These are phyloP conservation scores for Pseudotulostoma volvatum DNA, from an alignment of 495 filamentous ascomycete species.

Conservation along the genomic window DNA sequence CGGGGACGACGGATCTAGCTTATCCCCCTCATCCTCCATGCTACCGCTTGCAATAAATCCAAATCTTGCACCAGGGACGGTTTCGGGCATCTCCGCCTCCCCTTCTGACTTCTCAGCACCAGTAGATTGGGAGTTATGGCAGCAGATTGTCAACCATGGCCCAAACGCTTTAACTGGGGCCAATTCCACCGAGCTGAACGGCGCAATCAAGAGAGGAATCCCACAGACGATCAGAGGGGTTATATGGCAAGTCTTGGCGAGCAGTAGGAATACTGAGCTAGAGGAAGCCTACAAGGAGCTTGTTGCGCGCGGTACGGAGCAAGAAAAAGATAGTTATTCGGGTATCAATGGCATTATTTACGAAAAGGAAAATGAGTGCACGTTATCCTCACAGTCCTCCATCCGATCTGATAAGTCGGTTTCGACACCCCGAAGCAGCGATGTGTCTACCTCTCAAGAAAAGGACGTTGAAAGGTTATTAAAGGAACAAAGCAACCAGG, in stretches of 20 bases:
- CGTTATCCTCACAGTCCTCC: slow-evolving; percentile 60
- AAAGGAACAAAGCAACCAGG: slow-evolving; percentile 47
- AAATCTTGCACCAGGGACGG: slow-evolving; percentile 65
- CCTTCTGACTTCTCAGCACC: slow-evolving; percentile 42
- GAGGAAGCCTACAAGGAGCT: slow-evolving; percentile 80
- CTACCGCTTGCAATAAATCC: slow-evolving; percentile 37
- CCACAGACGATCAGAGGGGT: slow-evolving; percentile 88
- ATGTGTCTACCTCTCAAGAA: slow-evolving; percentile 42
- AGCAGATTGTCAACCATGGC: slow-evolving; percentile 85
- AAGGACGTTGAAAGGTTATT: slow-evolving; percentile 45
- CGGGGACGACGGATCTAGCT: slow-evolving; percentile 19
- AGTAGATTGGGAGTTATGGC: slow-evolving; percentile 98
- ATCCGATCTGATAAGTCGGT: slow-evolving; percentile 65
- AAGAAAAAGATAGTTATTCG: slow-evolving; percentile 47
- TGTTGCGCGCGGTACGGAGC: slow-evolving; percentile 62
- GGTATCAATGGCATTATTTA: slow-evolving; percentile 19
- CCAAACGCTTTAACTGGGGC: slow-evolving; percentile 69
- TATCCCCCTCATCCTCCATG: slow-evolving; percentile 17
- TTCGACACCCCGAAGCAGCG: slow-evolving; percentile 40
- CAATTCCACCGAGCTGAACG: slow-evolving; percentile 74
- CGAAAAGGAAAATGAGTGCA: slow-evolving; percentile 44
- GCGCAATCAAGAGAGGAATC: slow-evolving; percentile 83
- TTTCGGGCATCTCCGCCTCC: slow-evolving; percentile 56
- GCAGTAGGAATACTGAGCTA: slow-evolving; percentile 80
- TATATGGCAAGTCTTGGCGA: slow-evolving; percentile 92